Base-by-base conservation (phyloP, 306 rosid genomes). In the Corylus avellana region DNA sequence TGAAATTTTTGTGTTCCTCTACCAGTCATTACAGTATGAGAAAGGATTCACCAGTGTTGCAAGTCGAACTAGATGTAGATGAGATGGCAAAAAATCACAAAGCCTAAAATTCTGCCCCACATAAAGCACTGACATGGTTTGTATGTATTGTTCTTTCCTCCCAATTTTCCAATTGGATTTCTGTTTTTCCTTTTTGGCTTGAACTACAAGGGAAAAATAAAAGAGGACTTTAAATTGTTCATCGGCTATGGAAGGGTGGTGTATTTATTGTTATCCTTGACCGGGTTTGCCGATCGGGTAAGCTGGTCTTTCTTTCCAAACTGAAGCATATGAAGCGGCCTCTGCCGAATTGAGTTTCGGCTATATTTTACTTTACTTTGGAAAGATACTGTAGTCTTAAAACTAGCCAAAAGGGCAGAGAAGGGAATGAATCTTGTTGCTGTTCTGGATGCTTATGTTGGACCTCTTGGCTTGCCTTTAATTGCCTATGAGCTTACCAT, bases 81-180 rank as follows among this genome's bases (percentile, higher is more conserved):
- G 98, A 96, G 86, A 90, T 96, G 97, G 91, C 96, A 18, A 96
- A 85, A 84, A 89, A 77, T 80, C 92, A 88, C 90, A 90, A 88
- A 85, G 81, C 84, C 73, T 91, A 83, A 87, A 85, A 59, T 61
- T 73, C 80, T 61, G 16, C 53, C 74, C 47, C 27, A 25, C 73
- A 59, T 56, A 84, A 63, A 70, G 78, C 85, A 46, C 82, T 55
- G 84, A 80, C 87, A 75, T 84, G 78, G 75, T 82, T 79, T 83
- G 86, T 85, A 72, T 48, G 74, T 77, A 75, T 77, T 55, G 47
- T 80, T 84, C 83, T 86, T 82, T 25, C 66, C 47, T 64, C 62
- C 55, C 71, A 77, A 70, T 55, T 79, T 70, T 72, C 79, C 70
- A 42, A 72, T 80, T 72, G 81, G 84, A 82, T 74, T 59, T 73